Evolutionary conservation across 108 stramenopile genomes (phyloP).

Genomic region (Cyclostephanos tholiformis): DNA sequence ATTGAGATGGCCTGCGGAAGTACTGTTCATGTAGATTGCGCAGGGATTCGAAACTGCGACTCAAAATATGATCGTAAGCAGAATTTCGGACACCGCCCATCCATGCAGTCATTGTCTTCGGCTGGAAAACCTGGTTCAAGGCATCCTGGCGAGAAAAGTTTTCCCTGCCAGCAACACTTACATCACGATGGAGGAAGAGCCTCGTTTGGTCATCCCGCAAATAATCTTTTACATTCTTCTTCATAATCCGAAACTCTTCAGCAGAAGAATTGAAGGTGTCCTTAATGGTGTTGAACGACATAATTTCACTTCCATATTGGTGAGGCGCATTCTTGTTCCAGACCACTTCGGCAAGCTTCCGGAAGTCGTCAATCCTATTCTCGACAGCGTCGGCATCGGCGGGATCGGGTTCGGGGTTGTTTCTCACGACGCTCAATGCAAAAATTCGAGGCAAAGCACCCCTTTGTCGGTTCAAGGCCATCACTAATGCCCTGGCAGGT

Average conservation of each 20-base stretch:
- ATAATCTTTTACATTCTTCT: constrained; percentile 47
- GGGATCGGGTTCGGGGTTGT: constrained; percentile 17
- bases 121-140: constrained; percentile 38
- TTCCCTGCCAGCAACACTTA: constrained; percentile 9
- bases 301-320: constrained; percentile 10
- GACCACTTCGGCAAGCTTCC: constrained; percentile 32
- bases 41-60: constrained; percentile 24
- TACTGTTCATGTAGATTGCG: constrained; percentile 41
- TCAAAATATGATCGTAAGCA: constrained; percentile 31
- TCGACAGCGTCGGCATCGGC: constrained; percentile 4
- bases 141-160: constrained; percentile 35
- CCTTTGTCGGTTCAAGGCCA: constrained; percentile 19
- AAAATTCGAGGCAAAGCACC: constrained; percentile 28
- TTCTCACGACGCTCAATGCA: constrained; percentile 31
- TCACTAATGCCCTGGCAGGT: constrained; percentile 29
- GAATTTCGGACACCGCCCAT: constrained; percentile 5
- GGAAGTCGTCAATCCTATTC: constrained; percentile 26
- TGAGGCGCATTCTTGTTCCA: constrained; percentile 25
- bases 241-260: constrained; percentile 44
- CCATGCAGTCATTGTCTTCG: constrained; percentile 16
- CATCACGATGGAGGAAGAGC: constrained; percentile 34
- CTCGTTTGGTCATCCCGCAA: constrained; percentile 17
- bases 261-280: constrained; percentile 18
- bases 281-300: constrained; percentile 23
- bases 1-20: constrained; percentile 20